Conservation (phyloP, 768 basidiomycete species). For the Leccinum longicurvipes region DNA sequence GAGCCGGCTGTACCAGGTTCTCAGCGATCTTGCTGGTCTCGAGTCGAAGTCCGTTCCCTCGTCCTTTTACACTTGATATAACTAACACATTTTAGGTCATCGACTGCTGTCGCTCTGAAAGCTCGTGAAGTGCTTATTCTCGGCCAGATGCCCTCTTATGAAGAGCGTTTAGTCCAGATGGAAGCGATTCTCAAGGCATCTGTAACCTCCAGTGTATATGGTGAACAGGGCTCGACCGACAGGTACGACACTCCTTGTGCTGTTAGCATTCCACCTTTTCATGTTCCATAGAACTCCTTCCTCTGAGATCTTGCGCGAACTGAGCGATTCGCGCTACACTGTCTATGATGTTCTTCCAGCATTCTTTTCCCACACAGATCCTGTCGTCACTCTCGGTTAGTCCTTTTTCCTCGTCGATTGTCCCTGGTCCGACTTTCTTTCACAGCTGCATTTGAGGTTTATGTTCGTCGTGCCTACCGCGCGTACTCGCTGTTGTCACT, state of each 20-base stretch:
- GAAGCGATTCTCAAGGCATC: slow-evolving; percentile 88
- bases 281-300: slow-evolving; percentile 63
- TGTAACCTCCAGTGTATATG: slow-evolving; percentile 84
- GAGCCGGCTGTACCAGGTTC: slow-evolving; percentile 66
- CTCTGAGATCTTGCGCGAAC: slow-evolving; percentile 82
- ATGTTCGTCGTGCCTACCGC: slow-evolving; percentile 91
- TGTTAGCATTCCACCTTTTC: not conserved
- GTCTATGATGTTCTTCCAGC: slow-evolving; percentile 96
- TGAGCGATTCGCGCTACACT: slow-evolving; percentile 94
- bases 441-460: slow-evolving; percentile 90
- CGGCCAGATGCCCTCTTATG: slow-evolving; percentile 95
- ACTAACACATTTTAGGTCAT: slow-evolving; percentile 54
- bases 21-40: slow-evolving; percentile 78
- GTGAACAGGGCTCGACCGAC: slow-evolving; percentile 66
- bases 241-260: slow-evolving; percentile 40
- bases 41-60: slow-evolving; percentile 71
- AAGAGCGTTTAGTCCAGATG: slow-evolving; percentile 93
- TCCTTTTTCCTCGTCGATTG: slow-evolving; percentile 3
- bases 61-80: not conserved
- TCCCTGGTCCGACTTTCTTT: slow-evolving; percentile 1
- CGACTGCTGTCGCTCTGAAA: slow-evolving; percentile 88
- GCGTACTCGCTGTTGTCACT: slow-evolving; percentile 89
- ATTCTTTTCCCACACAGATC: slow-evolving; percentile 88
- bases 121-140: slow-evolving; percentile 96
- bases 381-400: slow-evolving; percentile 79